Conservation (phyloP, 75 land plant genomes). For the Selaginella tamariscina region DNA sequence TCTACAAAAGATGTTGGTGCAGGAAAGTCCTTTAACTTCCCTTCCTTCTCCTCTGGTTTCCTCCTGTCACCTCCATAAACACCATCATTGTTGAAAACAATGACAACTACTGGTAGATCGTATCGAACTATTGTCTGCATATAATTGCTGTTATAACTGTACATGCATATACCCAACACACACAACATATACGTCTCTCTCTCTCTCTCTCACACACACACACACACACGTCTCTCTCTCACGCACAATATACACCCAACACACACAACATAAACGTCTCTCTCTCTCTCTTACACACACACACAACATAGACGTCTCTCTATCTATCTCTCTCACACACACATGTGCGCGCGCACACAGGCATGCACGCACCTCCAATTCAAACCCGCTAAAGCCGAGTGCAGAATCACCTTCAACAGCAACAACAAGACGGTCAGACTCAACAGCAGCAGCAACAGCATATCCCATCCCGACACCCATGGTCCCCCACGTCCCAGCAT, state of each 20-base stretch:
- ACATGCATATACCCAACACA: too few species aligned
- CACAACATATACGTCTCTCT: too few species aligned
- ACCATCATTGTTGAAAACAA: conserved; percentile 94
- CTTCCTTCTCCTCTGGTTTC: conserved; percentile 52
- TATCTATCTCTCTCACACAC: too few species aligned
- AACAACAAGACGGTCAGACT: conserved; percentile 60
- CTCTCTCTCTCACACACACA: too few species aligned
- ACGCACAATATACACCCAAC: too few species aligned
- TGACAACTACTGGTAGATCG: conserved; percentile 69
- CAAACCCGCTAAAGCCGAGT: conserved; percentile 89
- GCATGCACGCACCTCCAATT: conserved; percentile 92
- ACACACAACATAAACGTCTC: too few species aligned
- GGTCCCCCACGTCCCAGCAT: conserved; percentile 99
- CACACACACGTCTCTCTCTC: too few species aligned
- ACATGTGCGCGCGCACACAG: too few species aligned
- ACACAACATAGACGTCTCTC: too few species aligned
- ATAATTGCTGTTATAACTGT: neutral
- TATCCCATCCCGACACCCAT: conserved; percentile 98
- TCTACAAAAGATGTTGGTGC: conserved; percentile 96
- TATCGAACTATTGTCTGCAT: conserved; percentile 86
- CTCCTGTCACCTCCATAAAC: conserved; percentile 97
- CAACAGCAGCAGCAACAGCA: conserved; percentile 90
- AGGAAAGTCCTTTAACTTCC: conserved; percentile 79
- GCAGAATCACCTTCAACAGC: conserved; percentile 99
- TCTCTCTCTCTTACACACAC: too few species aligned